These are phyloP conservation scores for Xanthoparmelia taractica DNA, from an alignment of 495 filamentous ascomycete species.

Conservation along the genomic window DNA sequence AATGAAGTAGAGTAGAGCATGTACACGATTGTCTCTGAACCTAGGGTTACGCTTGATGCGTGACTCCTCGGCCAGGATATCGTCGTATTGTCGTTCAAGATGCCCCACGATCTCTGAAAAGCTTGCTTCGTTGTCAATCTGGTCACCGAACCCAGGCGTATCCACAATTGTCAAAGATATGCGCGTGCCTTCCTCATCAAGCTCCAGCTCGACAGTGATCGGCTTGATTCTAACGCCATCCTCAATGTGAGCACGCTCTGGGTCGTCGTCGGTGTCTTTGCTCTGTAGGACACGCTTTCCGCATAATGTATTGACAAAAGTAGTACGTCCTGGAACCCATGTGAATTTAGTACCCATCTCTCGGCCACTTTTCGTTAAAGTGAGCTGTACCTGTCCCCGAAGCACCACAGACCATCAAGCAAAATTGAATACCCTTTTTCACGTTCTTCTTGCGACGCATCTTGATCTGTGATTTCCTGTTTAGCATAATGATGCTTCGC, in stretches of 20 bases:
- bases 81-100: constrained; percentile 97
- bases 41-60: constrained; percentile 99
- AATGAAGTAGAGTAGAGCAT: constrained; percentile 98
- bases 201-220: constrained; percentile 90
- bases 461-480: constrained; percentile 57
- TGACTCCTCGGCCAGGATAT: constrained; percentile 97
- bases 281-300: constrained; percentile 80
- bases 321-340: constrained; percentile 68
- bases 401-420: constrained; percentile 98
- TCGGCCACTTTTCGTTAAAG: neutral
- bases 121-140: constrained; percentile 98
- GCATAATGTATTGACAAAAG: constrained; percentile 98
- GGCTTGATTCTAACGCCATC: constrained; percentile 98
- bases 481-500: neutral
- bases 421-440: constrained; percentile 99
- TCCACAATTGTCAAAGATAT: constrained; percentile 98
- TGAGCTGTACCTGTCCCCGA: constrained; percentile 81
- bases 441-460: constrained; percentile 99
- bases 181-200: constrained; percentile 96
- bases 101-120: constrained; percentile 96
- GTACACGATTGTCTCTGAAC: constrained; percentile 97
- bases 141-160: constrained; percentile 96
- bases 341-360: neutral
- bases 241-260: constrained; percentile 79
- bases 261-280: constrained; percentile 73